Base-by-base conservation (phyloP, 371 early-diverging fungal species). In the Lichtheimia corymbifera region DNA sequence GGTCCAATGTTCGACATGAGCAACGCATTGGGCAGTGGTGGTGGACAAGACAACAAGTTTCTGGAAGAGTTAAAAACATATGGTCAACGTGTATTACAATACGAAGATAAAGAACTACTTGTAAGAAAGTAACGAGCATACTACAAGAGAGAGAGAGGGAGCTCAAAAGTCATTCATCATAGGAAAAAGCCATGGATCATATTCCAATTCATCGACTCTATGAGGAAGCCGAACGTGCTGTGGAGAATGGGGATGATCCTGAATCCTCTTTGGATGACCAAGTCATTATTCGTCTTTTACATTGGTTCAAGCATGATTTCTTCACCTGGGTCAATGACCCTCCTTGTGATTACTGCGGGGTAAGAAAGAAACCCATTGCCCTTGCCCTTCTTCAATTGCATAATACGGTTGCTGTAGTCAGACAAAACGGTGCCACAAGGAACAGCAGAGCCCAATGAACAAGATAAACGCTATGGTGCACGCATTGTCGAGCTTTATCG, bases 301-400 rank as follows among this genome's bases (percentile, higher is more conserved):
- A 77, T 45, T 86, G 87, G 87, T 86, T 86, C 64, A 86, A 86
- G 53, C 67, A 76, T 45, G 83, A 79, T 3, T 91, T 81, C 53
- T 90, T 91, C 71, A 72, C 65, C 11, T 91, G 92, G 92, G 82
- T 89, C 4, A 77, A 90, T 62, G 65, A 72, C 27, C 82, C 84
- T 9, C 76, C 83, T 1, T 91, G 91, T 63, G 63, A 62, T 13
- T 59, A 59, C 35, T 90, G 91, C 64, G 45, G 69, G 52, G 83
- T 82, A 76, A 58, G 49, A 14, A 18, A 5, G 27, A n/a, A n/a
- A n/a, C n/a, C n/a, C n/a, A n/a, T n/a, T n/a, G n/a, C n/a, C 22
- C 22, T 22, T 22, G 22, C 22, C 22, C 22, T 22, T 22, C 22
- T 22, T 22, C 22, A 22, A 22, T 22, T 22, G 25, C 15, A 27